These are phyloP conservation scores for Xylaria cubensis DNA, from an alignment of 495 filamentous ascomycete species.

Conservation along the genomic window DNA sequence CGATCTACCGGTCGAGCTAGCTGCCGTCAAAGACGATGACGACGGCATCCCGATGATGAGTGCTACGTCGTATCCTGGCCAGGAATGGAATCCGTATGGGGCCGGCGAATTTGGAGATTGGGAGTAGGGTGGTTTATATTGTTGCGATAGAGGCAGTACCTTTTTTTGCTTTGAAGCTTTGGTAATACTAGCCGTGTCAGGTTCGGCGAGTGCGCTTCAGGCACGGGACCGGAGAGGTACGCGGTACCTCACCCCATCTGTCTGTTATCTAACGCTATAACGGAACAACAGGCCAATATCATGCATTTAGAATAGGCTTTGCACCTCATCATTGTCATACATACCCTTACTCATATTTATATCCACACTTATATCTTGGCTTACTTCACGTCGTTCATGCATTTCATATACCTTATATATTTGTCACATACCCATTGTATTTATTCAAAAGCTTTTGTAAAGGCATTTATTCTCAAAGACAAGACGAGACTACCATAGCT, in stretches of 20 bases:
- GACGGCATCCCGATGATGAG: constrained; percentile 71
- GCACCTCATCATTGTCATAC: not conserved
- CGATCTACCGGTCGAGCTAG: constrained; percentile 36
- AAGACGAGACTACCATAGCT: not conserved
- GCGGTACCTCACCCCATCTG: not conserved
- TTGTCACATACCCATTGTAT: not conserved
- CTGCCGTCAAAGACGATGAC: constrained; percentile 47
- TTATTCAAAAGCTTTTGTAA: not conserved
- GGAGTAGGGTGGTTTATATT: constrained; percentile 11
- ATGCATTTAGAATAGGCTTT: not conserved
- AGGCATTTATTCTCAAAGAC: not conserved
- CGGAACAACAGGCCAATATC: not conserved
- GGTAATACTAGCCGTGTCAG: not conserved
- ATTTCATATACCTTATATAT: not conserved
- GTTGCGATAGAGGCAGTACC: not conserved
- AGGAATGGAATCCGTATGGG: constrained; percentile 78
- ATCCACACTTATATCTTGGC: not conserved
- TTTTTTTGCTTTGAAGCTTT: not conserved
- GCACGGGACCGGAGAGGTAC: not conserved
- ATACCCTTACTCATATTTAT: not conserved
- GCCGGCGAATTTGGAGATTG: constrained; percentile 41
- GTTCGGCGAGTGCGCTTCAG: not conserved
- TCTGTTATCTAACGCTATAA: not conserved
- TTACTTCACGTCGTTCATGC: not conserved
- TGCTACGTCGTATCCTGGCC: constrained; percentile 79